Evolutionary conservation across 2,329 filamentous ascomycete species (phyloP), one percentile per base, ranked within the genome.

Genomic region (Neonectria ditissima): DNA sequence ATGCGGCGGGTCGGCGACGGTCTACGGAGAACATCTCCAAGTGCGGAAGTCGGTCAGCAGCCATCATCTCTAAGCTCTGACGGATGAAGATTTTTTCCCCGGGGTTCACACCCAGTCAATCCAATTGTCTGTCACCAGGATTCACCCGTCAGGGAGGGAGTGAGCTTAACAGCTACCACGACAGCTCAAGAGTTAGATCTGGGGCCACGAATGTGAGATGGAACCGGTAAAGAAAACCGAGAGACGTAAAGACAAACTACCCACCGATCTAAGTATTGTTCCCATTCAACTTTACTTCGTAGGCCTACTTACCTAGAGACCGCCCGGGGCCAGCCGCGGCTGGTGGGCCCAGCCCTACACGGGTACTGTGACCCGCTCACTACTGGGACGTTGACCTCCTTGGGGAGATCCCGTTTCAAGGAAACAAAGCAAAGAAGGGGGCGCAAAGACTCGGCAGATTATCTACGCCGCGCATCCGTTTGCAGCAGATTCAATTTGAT

Each of bases 251-350:
- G 9, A 18, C 37, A n/a, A 41, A 41, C n/a, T 41, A 41, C 16
- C 8, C 20, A 20, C 16, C 20, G 14, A 4, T 9, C 37, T 18
- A 39, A 39, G 37, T 39, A n/a, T 34, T 13, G 4, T 39, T 39
- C 37, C 37, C 37, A 9, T 39, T 39, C 37, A n/a, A n/a, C 18
- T 11, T 41, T 11, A 26, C 43, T 48, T 48, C 22, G 30, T 26
- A 26, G 8, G n/a, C n/a, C n/a, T n/a, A n/a, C n/a, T n/a, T n/a
- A 34, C 24, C 24, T 22, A 30, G 13, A 56, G 59, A 56, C 59
- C 59, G 9, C 53, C 58, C 62, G 58, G 62, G 48, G 61, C 53
- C 58, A 54, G 58, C 62, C 62, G 62, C 48, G 14, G 47, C 53
- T 41, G 53, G 41, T 57, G 53, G 53, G 41, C 53, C 62, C 52